Percentiles rank a stretch among this genome's conserved stretches.
Conservation (phyloP, 441 rosid genomes). For the Aquilaria agallochum region DNA sequence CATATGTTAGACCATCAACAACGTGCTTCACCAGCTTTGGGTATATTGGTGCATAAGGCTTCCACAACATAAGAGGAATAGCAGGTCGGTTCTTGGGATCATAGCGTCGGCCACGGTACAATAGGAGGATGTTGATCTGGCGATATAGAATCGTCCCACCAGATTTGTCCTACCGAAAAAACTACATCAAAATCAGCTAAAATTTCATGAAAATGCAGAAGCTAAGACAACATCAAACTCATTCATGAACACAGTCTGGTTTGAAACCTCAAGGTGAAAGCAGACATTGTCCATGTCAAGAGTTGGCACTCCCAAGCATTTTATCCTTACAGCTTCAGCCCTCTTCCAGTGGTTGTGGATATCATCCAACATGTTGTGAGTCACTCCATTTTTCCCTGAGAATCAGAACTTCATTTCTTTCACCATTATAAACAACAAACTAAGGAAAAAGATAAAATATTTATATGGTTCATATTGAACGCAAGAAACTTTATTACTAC, state of each 20-base stretch:
- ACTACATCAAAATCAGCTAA: conserved; percentile 25
- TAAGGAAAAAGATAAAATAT: not conserved
- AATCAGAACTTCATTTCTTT: not conserved
- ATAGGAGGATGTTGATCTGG: conserved; percentile 57
- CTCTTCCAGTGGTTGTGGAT: conserved; percentile 86
- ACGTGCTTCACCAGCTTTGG: conserved; percentile 72
- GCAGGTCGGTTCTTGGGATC: conserved; percentile 55
- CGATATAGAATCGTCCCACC: conserved; percentile 72
- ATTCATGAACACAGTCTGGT: not conserved
- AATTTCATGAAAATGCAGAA: conserved; percentile 4
- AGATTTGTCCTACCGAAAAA: conserved; percentile 63
- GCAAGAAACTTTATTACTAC: conserved; percentile 21
- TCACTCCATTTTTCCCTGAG: conserved; percentile 79
- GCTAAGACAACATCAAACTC: not conserved
- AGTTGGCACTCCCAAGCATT: conserved; percentile 88
- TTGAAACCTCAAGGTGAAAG: conserved; percentile 75
- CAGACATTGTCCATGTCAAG: conserved; percentile 87
- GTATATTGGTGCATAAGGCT: conserved; percentile 82
- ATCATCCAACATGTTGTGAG: conserved; percentile 92
- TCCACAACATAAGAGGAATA: conserved; percentile 88
- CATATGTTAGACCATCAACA: conserved; percentile 72
- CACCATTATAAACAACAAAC: not conserved
- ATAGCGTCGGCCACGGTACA: conserved; percentile 74
- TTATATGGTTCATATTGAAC: not conserved
- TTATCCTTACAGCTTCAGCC: conserved; percentile 89